These are phyloP conservation scores for Neurospora hispaniola DNA, from an alignment of 495 filamentous ascomycete genomes.

Conservation along the genomic window DNA sequence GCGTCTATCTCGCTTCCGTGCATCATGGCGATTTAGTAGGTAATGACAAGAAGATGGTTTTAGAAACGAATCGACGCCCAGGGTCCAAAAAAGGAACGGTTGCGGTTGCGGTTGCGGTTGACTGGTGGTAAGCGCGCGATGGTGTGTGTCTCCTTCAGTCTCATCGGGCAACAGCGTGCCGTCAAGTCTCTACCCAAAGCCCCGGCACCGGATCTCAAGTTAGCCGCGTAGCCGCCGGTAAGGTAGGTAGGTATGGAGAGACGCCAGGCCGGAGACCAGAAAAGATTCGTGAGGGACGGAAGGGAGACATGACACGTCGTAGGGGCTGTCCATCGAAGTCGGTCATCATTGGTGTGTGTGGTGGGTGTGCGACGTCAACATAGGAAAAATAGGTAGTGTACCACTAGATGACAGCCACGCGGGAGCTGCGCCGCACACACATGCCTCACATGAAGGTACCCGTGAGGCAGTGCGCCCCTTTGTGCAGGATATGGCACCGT, in stretches of 20 bases:
- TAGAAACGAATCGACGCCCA: neutral
- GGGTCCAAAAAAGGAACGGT: neutral
- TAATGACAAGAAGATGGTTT: neutral
- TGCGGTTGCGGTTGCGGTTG: neutral
- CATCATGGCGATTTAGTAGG: neutral
- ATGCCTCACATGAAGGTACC: neutral
- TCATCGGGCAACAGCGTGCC: neutral
- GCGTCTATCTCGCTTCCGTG: neutral
- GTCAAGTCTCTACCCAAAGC: neutral
- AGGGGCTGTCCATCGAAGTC: neutral
- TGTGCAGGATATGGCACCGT: neutral
- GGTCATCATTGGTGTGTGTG: neutral
- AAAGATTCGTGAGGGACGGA: neutral
- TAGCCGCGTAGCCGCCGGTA: neutral
- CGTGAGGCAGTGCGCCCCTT: neutral
- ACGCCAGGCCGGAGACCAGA: neutral
- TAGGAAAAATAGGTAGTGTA: neutral
- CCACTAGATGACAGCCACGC: neutral
- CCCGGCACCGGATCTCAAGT: neutral
- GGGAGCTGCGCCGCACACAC: neutral
- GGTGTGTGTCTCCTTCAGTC: neutral
- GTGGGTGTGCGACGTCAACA: neutral
- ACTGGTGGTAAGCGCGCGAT: neutral
- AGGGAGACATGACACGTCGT: neutral
- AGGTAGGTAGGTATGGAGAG: neutral